Evolutionary conservation across 306 rosid species (phyloP), one percentile per base, ranked within the genome.

Genomic region (Cyclanthera cordifolia): DNA sequence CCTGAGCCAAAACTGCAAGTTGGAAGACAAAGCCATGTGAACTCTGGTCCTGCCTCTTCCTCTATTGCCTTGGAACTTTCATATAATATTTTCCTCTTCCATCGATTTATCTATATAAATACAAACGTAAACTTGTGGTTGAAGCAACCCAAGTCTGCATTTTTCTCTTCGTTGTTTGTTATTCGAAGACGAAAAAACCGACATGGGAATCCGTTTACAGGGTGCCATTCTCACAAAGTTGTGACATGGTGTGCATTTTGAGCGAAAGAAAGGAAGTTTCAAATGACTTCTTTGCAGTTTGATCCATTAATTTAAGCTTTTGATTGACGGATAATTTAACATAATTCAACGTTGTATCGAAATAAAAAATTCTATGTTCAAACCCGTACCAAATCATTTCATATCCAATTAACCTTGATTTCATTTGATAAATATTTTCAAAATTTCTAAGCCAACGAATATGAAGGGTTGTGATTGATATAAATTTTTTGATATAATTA

Each of bases 251-350:
- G 45, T 16, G 32, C 32, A 8, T 68, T 32, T 32, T 50, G 72
- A 49, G 59, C 28, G 59, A 52, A 27, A 68, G 47, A 28, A 21
- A 30, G 17, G n/a, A 28, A 27, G 4, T 52, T 13, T 48, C 47
- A 19, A 27, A 85, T 72, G 95, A 94, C 0, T 90, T 86, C 66
- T 76, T 86, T 51, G 95, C 89, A 25, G 88, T 88, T 0, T 69
- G 89, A 90, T n/a, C 78, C 88, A 61, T 73, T 87, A 3, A 3
- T 27, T 27, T 27, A 27, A 27, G 30, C 30, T 27, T 27, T 27
- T 27, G 30, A 27, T 1, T 27, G 1, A 27, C 3, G 1, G 30
- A 2, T 86, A 70, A 73, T 74, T 90, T 79, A 84, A 71, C 90
- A 88, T 28, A 88, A 90, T 56, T 78, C 83, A 1, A 27, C 30